Evolutionary conservation across 2,329 filamentous ascomycete genomes (phyloP).

Genomic region (Aspergillus phoenicis): DNA sequence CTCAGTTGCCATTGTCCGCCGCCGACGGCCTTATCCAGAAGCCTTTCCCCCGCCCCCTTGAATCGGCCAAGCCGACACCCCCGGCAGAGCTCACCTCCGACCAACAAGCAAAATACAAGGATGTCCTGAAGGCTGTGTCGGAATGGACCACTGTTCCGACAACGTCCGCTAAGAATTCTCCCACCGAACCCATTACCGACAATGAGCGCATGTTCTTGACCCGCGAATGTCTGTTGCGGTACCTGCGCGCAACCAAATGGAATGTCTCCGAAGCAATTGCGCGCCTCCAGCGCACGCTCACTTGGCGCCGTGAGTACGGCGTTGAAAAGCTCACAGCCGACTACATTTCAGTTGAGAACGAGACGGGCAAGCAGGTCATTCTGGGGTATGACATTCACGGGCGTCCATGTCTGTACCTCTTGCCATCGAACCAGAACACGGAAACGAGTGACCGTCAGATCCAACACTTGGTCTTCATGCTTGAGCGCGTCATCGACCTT

Average conservation of each 20-base stretch:
- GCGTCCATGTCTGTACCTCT: slow-evolving; percentile 88
- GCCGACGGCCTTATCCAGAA: slow-evolving; percentile 52
- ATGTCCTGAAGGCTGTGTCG: slow-evolving; percentile 70
- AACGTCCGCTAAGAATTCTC: slow-evolving; percentile 60
- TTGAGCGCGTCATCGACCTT: slow-evolving; percentile 84
- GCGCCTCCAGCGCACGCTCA: slow-evolving; percentile 77
- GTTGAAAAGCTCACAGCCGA: slow-evolving; percentile 73
- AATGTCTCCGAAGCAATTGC: slow-evolving; percentile 71
- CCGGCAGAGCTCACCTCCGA: slow-evolving; percentile 69
- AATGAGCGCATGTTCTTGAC: slow-evolving; percentile 87
- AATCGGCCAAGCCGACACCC: slow-evolving; percentile 60
- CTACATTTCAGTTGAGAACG: slow-evolving; percentile 89
- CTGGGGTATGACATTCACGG: slow-evolving; percentile 83
- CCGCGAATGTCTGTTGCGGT: slow-evolving; percentile 86
- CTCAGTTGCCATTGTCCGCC: slow-evolving; percentile 41
- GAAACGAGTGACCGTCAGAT: slow-evolving; percentile 82
- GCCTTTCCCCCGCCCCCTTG: slow-evolving; percentile 61
- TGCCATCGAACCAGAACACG: slow-evolving; percentile 90
- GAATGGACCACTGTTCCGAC: slow-evolving; percentile 71
- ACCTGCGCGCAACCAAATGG: slow-evolving; percentile 94
- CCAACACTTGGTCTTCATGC: slow-evolving; percentile 93
- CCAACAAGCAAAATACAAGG: slow-evolving; percentile 78
- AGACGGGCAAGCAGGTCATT: slow-evolving; percentile 92
- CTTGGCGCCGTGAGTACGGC: slow-evolving; percentile 90
- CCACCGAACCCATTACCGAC: slow-evolving; percentile 69